Percentiles rank a stretch among this genome's conserved stretches.
Conservation (phyloP, 1,284 basidiomycete species). For the Microbotryum scabiosae region DNA sequence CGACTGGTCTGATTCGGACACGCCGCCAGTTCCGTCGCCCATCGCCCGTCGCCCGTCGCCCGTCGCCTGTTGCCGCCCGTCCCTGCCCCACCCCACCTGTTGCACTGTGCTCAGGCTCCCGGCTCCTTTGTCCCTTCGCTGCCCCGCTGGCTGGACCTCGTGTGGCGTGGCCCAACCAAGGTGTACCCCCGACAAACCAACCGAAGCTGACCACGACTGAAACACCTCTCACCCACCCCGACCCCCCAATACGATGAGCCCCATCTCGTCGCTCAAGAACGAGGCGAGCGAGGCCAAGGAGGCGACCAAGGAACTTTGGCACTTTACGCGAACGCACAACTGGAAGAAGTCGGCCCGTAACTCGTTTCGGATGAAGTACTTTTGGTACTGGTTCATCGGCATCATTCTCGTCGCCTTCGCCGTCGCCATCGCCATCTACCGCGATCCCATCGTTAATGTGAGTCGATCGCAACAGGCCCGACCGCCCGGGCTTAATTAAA, state of each 20-base stretch:
- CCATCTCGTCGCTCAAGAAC: not conserved
- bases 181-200: too few species aligned
- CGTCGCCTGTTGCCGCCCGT: too few species aligned
- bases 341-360: constrained; percentile 14
- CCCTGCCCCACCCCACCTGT: too few species aligned
- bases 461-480: too few species aligned
- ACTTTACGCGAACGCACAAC: constrained; percentile 16
- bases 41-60: too few species aligned
- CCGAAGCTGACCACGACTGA: not conserved
- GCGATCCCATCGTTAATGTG: constrained; percentile 15
- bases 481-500: not conserved
- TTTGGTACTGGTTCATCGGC: constrained; percentile 19
- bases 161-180: too few species aligned
- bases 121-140: too few species aligned
- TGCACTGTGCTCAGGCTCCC: too few species aligned
- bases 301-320: constrained; percentile 10
- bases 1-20: too few species aligned
- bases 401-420: constrained; percentile 8
- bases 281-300: constrained; percentile 21
- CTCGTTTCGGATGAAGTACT: constrained; percentile 18
- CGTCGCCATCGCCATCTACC: constrained; percentile 15
- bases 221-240: not conserved
- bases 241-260: constrained; percentile 6
- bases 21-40: too few species aligned
- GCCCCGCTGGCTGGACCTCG: too few species aligned